Base-by-base conservation (phyloP, 2,329 filamentous ascomycete species). In the Nothophoma quercina region DNA sequence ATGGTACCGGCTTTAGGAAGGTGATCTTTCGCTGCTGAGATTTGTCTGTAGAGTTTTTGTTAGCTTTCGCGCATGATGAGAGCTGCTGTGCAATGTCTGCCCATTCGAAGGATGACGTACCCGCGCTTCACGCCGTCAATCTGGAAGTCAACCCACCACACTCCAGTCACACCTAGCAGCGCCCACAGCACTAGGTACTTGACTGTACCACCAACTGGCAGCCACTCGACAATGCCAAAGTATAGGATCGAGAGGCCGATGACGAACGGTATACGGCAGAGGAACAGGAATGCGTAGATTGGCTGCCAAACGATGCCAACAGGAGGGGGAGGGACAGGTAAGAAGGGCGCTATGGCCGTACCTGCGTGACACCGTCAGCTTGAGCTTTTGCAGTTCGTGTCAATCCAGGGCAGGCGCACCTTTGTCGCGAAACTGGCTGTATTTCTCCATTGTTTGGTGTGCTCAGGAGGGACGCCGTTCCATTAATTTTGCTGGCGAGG, bases 61-160 rank as follows among this genome's bases (percentile, higher is more conserved):
- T 22, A 65, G 54, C 36, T 4, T 25, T 34, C 8, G 12, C 33
- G 29, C 16, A 10, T 13, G 7, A 39, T 15, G 33, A 38, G 40
- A 51, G 10, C 15, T 12, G 7, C 18, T 13, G 13, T 2, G 33
- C 32, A 12, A 4, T 4, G 18, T 18, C 8, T 36, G 29, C 19
- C 4, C 12, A 18, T 10, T 10, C 9, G n/a, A 21, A 22, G 25
- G 28, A 23, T 25, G 39, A 70, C 80, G 49, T 74, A 93, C 78
- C 95, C 95, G 77, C 92, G 90, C 77, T 91, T 93, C 46, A 99
- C 95, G 52, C 93, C 93, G 73, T 99, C 95, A 61, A 99, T 91
- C 75, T 97, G 93, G n/a, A 99, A 80, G 75, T 99, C 95, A 50
- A 97, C 88, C 93, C 93, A 98, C 92, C 93, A 98, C 51, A 99